Evolutionary conservation across 352 stramenopile species (phyloP), one percentile per base, ranked within the genome.

Genomic region (Pythium chondricola): DNA sequence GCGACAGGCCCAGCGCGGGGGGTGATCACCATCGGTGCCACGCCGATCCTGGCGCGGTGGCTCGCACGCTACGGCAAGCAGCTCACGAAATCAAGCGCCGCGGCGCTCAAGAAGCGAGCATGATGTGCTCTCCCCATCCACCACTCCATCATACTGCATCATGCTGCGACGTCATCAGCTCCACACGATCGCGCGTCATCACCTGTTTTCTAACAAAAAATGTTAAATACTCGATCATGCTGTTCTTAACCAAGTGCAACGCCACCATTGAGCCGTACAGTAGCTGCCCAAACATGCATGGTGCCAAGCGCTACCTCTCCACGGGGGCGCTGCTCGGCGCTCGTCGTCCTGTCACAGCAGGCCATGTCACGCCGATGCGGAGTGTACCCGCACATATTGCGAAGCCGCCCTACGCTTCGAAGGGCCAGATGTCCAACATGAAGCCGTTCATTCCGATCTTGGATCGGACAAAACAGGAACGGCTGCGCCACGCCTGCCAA

Each of bases 361-460:
- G 81, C 18, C 32, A 43, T 3, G 74, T 90, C 32, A 83, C 70
- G 11, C 73, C 81, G 2, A 33, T 38, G 10, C 70, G 71, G 4
- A 24, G 52, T 4, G 76, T 94, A 18, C 83, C 83, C 0, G 26
- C 54, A 36, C 43, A 55, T 39, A 89, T 94, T 48, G 26, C 21
- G 24, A 76, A 56, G 9, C 83, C 83, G 33, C 78, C 69, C 21
- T 95, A 91, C 47, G 79, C 67, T 8, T 66, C 55, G 18, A 80
- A 29, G 18, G 80, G 73, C 17, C 67, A 67, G 44, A 85, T 88
- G 74, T 89, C 78, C 11, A 58, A 65, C 10, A 53, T 84, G 38
- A 76, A 81, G 40, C 69, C 73, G 9, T 91, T 83, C 56, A 90
- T 92, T 43, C 80, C 81, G 42, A 83, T 95, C 43, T 51, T 92